Evolutionary conservation across 2,329 filamentous ascomycete genomes (phyloP).

Genomic region (Cladosporium velox): DNA sequence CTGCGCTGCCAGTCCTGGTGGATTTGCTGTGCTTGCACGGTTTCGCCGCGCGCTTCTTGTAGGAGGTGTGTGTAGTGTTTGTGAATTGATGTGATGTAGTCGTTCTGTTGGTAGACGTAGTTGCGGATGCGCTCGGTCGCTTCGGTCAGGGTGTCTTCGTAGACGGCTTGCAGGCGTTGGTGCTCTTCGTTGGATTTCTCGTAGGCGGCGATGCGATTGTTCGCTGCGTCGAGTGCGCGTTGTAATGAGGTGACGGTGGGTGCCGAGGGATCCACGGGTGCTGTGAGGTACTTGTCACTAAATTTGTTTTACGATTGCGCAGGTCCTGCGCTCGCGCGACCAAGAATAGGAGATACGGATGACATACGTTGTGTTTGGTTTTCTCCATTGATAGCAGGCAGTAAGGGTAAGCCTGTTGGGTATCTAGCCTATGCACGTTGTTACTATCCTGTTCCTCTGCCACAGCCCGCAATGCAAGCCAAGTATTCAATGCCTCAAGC

Average conservation of each 20-base stretch:
- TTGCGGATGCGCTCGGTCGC: constrained; percentile 35
- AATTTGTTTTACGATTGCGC: not conserved
- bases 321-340: not conserved
- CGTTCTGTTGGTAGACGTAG: constrained; percentile 45
- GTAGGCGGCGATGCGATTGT: constrained; percentile 32
- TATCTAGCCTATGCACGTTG: constrained; percentile 17
- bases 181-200: constrained; percentile 32
- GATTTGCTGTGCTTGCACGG: constrained; percentile 49
- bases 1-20: constrained; percentile 54
- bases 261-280: constrained; percentile 24
- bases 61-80: constrained; percentile 51
- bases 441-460: constrained; percentile 18
- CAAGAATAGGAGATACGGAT: not conserved
- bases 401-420: constrained; percentile 19
- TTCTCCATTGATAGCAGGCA: constrained; percentile 22
- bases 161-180: constrained; percentile 36
- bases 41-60: constrained; percentile 46
- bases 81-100: constrained; percentile 47
- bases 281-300: constrained; percentile 23
- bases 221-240: constrained; percentile 31
- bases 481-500: constrained; percentile 14
- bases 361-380: constrained; percentile 26
- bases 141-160: constrained; percentile 44
- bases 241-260: constrained; percentile 36
- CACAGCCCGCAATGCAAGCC: constrained; percentile 3